Evolutionary conservation across 768 basidiomycete genomes (phyloP), one percentile per base, ranked within the genome.

Genomic region (Termitomyces sp.): DNA sequence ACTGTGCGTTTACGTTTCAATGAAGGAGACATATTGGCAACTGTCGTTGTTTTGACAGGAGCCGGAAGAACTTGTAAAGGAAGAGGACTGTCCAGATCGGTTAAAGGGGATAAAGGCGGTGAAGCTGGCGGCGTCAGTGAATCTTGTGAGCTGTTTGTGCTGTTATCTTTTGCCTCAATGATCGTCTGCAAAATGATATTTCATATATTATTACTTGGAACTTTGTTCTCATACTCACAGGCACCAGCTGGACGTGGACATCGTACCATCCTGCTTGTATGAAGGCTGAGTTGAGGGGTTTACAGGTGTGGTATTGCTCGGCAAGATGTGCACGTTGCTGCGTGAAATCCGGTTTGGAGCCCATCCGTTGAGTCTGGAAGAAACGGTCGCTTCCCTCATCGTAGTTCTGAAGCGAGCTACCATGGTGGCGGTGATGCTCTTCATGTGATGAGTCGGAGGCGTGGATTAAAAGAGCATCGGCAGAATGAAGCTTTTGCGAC

Each of bases 191-290:
- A 14, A 12, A 36, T 57, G 1, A 10, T 37, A 10, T 48, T 31
- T 31, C 7, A 6, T n/a, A 7, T 3, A n/a, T 17, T 10, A 42
- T 9, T 15, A 32, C 29, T 32, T 32, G 17, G 17, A n/a, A 55
- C 40, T 17, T 42, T 54, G 9, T 29, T 42, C n/a, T 17, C 31
- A 50, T 45, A 43, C 55, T 36, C 36, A 63, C 66, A 32, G 55
- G 36, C 1, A 56, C 32, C 14, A 67, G 47, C 17, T 67, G 63
- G 7, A 60, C 59, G 42, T 60, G 14, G 4, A 31, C 53, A 63
- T 92, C 89, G 65, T 91, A 91, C 83, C 84, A 91, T 4, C 89
- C 90, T 25, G 71, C 69, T 47, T 68, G 71, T n/a, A 79, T 74
- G 37, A 71, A 71, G 8, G 71, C 65, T 9, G 64, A 46, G 62